phyloP scores from a whole-genome alignment of 2,329 filamentous ascomycete genomes.

The Monilinia fructicola region DNA sequence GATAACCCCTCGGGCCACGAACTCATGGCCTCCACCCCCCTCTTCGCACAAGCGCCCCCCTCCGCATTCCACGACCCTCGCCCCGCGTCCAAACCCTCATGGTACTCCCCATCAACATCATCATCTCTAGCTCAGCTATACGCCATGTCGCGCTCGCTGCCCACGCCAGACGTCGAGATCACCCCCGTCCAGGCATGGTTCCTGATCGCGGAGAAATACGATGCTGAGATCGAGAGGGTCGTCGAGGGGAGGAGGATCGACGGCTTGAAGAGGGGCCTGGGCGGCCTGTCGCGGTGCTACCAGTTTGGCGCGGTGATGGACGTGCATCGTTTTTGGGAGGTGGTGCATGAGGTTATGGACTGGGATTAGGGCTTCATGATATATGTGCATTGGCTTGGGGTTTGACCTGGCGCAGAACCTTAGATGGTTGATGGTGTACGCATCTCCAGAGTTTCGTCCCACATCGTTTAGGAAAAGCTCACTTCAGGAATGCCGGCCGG shows the following conservation, averaged over 20 bases:
- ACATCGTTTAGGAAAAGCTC: not conserved
- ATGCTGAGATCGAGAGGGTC: conserved; percentile 20
- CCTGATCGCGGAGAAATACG: conserved; percentile 28
- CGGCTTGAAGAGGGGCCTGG: conserved; percentile 31
- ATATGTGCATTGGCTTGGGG: not conserved
- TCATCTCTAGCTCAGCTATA: conserved; percentile 27
- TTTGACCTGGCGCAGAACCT: not conserved
- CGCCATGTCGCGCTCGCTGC: conserved; percentile 30
- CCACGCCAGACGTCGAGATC: conserved; percentile 35
- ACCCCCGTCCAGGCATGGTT: conserved; percentile 41
- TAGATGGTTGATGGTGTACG: not conserved
- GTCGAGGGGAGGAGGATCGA: conserved; percentile 22
- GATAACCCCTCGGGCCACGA: conserved; percentile 31
- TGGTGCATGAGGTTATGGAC: conserved; percentile 28
- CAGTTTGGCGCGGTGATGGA: conserved; percentile 37
- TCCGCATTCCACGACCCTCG: conserved; percentile 15
- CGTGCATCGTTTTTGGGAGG: conserved; percentile 33
- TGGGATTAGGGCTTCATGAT: not conserved
- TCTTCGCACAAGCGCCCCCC: conserved; percentile 32
- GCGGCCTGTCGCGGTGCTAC: conserved; percentile 32
- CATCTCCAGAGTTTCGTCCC: no score
- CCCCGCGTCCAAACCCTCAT: conserved; percentile 12
- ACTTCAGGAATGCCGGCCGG: not conserved
- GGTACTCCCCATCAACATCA: conserved; percentile 19
- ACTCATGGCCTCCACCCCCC: conserved; percentile 35